Conservation (phyloP, 441 rosid genomes). For the Populus hybrid region DNA sequence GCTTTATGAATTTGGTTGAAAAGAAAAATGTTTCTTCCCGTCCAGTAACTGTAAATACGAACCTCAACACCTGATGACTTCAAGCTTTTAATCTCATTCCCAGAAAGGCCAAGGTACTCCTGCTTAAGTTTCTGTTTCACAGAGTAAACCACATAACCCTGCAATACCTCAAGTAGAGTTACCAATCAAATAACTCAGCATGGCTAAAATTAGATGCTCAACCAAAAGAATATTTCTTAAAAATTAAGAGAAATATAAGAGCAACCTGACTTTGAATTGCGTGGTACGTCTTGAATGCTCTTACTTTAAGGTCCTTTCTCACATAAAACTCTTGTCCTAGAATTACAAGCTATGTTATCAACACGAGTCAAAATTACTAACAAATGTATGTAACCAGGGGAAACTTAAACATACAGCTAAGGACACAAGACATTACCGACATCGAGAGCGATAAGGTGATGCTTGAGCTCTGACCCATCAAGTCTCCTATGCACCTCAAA, state of each 20-base stretch:
- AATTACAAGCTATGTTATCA: constrained; percentile 19
- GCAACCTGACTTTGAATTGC: constrained; percentile 79
- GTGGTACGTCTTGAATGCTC: constrained; percentile 90
- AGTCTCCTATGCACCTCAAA: constrained; percentile 70
- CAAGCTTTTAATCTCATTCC: constrained; percentile 64
- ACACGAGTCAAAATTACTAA: not conserved
- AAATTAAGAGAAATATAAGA: not conserved
- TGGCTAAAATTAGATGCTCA: not conserved
- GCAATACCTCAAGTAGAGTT: constrained; percentile 21
- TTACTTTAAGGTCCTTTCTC: constrained; percentile 78
- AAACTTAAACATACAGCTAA: not conserved
- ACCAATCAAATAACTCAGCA: not conserved
- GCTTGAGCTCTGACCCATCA: constrained; percentile 73
- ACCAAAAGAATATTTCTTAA: not conserved
- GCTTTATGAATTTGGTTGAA: not conserved
- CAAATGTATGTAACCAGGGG: not conserved
- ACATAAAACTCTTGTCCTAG: constrained; percentile 77
- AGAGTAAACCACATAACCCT: constrained; percentile 86
- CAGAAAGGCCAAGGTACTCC: constrained; percentile 70
- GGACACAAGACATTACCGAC: constrained; percentile 51
- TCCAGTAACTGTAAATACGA: constrained; percentile 19
- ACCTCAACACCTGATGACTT: constrained; percentile 86
- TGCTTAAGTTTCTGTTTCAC: constrained; percentile 71
- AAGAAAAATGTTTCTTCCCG: not conserved
- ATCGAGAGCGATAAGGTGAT: constrained; percentile 69